Conservation (phyloP, 306 rosid species). For the Aeschynomene evenia region DNA sequence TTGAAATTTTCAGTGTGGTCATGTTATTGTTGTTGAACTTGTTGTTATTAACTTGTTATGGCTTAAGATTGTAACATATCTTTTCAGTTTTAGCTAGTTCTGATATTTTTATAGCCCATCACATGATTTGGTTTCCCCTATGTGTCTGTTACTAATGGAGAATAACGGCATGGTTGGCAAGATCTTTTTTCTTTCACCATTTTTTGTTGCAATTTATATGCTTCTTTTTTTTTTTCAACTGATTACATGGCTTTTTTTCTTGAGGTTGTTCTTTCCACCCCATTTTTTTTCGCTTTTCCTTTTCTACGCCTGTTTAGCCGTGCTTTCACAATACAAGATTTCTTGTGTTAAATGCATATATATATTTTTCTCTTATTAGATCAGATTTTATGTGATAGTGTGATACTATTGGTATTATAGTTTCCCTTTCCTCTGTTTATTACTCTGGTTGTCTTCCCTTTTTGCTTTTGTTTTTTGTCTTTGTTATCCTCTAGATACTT, state of each 20-base stretch:
- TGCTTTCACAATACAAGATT: constrained; percentile 14
- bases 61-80: constrained; percentile 20
- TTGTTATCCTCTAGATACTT: constrained; percentile 1
- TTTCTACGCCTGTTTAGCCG: constrained; percentile 7
- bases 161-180: constrained; percentile 37
- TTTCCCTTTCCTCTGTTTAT: not conserved
- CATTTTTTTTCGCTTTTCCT: not conserved
- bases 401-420: not conserved
- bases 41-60: not conserved
- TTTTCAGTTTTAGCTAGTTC: constrained; percentile 5
- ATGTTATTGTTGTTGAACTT: not conserved
- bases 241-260: constrained; percentile 21
- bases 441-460: not conserved
- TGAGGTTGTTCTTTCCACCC: constrained; percentile 2
- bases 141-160: constrained; percentile 29
- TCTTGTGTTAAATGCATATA: constrained; percentile 16
- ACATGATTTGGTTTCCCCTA: constrained; percentile 15
- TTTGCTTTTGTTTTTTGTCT: constrained; percentile 9
- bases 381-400: constrained; percentile 19
- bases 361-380: not conserved
- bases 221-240: constrained; percentile 33
- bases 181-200: constrained; percentile 20
- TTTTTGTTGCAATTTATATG: constrained; percentile 30
- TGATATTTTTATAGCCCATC: not conserved
- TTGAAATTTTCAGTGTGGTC: constrained; percentile 25